phyloP scores from a whole-genome alignment of 2,329 filamentous ascomycete species.

The Colletotrichum trifolii region DNA sequence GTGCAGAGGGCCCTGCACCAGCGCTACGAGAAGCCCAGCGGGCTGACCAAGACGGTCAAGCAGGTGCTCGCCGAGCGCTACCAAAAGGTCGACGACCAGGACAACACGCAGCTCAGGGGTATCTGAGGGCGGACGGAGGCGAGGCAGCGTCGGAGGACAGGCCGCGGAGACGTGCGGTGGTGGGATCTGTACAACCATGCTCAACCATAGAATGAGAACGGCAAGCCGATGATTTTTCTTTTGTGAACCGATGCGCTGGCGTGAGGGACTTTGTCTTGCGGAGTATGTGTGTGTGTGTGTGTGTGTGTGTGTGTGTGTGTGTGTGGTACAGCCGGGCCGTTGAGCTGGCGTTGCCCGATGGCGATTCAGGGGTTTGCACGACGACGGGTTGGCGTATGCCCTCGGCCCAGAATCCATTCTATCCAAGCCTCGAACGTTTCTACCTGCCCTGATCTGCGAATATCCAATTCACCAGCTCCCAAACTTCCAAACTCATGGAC shows the following conservation, averaged over 20 bases:
- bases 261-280: background rate
- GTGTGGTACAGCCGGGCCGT: slow-evolving; percentile 7
- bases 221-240: slow-evolving; percentile 27
- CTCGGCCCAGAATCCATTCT: no score
- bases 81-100: slow-evolving; percentile 57
- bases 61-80: slow-evolving; percentile 68
- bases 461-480: no score
- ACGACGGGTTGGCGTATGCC: background rate
- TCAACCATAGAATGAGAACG: slow-evolving; percentile 31
- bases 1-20: slow-evolving; percentile 63
- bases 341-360: background rate
- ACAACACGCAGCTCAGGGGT: slow-evolving; percentile 57
- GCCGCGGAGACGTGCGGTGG: background rate
- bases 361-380: slow-evolving; percentile 17
- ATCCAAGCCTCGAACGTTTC: no score
- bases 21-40: slow-evolving; percentile 58
- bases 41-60: slow-evolving; percentile 60
- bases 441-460: no score
- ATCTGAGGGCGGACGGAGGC: slow-evolving; percentile 11
- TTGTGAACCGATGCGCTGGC: slow-evolving; percentile 8
- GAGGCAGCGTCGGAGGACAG: background rate
- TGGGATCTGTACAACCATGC: slow-evolving; percentile 31
- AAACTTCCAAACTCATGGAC: background rate
- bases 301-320: slow-evolving; percentile 1
- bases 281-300: background rate